Base-by-base conservation (phyloP, 2,329 filamentous ascomycete species). In the Rhexocercosporidium sp. region DNA sequence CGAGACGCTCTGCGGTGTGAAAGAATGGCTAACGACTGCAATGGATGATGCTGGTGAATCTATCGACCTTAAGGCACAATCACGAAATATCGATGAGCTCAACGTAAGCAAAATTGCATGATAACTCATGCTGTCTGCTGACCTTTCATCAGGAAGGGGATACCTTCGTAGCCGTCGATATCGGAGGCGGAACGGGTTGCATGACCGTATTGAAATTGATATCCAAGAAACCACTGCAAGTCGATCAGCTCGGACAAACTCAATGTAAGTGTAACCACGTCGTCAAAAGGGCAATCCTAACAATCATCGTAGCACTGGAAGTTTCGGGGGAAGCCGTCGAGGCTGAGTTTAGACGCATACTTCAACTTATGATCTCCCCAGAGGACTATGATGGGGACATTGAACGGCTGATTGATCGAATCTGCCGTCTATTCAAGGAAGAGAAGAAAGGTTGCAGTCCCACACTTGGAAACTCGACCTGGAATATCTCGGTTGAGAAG, bases 181-280 rank as follows among this genome's bases (percentile, higher is more conserved):
- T 70, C 34, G 68, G 68, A 9, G 68, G 59, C 14, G 68, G 68
- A 9, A 70, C 68, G 11, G 68, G 68, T 37, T 66, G 64, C 39
- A 27, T 68, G 44, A 70, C 64, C 27, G 44, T 51, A 1, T 46
- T 70, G 39, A 62, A 34, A 29, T 39, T 70, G n/a, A 29, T 66
- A 8, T 47, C 29, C 12, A 70, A 70, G 41, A 22, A 27, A 4
- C 68, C 68, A 31, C 54, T 70, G 16, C 18, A 31, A n/a, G 66
- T 70, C 9, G 65, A 64, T 18, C 66, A 67, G 18, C 14, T 51
- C 25, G 47, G 47, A 11, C 22, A 29, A 51, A 51, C 47, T 1
- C 22, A 51, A 51, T 51, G 47, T 51, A 51, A 27, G 25, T 27
- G 3, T n/a, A n/a, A n/a, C n/a, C n/a, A n/a, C n/a, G n/a, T n/a